phyloP scores from a whole-genome alignment of 2,329 filamentous ascomycete species.

The Pyrenophora tritici-repentis region DNA sequence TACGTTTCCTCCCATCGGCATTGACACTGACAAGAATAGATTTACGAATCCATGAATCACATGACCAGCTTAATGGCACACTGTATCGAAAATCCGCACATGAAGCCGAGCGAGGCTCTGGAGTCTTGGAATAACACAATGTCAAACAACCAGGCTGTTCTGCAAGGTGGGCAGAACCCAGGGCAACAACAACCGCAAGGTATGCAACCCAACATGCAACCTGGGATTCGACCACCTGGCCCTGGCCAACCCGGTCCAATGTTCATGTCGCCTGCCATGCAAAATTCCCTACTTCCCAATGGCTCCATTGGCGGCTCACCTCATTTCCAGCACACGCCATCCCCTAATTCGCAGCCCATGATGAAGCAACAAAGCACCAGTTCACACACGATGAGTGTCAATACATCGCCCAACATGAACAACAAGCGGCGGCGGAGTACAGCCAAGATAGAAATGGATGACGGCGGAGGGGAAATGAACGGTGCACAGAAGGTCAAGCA shows the following conservation, averaged over 20 bases:
- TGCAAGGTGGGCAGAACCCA: slow-evolving; percentile 14
- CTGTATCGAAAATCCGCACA: slow-evolving; percentile 57
- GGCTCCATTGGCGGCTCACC: slow-evolving; percentile 57
- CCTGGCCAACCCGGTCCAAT: slow-evolving; percentile 40
- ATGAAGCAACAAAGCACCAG: slow-evolving; percentile 62
- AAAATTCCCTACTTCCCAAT: slow-evolving; percentile 57
- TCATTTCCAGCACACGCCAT: slow-evolving; percentile 54
- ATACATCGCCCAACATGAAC: slow-evolving; percentile 65
- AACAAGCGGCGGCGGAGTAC: slow-evolving; percentile 65
- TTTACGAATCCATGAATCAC: slow-evolving; percentile 67
- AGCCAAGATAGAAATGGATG: slow-evolving; percentile 64
- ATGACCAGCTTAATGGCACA: slow-evolving; percentile 66
- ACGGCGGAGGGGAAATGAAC: slow-evolving; percentile 48
- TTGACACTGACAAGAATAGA: slow-evolving; percentile 50
- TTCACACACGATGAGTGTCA: slow-evolving; percentile 60
- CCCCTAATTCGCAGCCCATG: slow-evolving; percentile 57
- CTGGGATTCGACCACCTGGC: slow-evolving; percentile 40
- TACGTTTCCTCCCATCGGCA: slow-evolving; percentile 11
- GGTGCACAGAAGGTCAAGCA: slow-evolving; percentile 56
- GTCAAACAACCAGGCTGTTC: slow-evolving; percentile 34
- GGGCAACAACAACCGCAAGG: slow-evolving; percentile 33
- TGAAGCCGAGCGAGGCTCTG: slow-evolving; percentile 62
- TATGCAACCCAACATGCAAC: slow-evolving; percentile 39
- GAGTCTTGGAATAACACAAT: slow-evolving; percentile 56
- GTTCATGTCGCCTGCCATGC: slow-evolving; percentile 64